These are phyloP conservation scores for Citrus unshiu DNA, from an alignment of 345 rosid species.

Conservation along the genomic window DNA sequence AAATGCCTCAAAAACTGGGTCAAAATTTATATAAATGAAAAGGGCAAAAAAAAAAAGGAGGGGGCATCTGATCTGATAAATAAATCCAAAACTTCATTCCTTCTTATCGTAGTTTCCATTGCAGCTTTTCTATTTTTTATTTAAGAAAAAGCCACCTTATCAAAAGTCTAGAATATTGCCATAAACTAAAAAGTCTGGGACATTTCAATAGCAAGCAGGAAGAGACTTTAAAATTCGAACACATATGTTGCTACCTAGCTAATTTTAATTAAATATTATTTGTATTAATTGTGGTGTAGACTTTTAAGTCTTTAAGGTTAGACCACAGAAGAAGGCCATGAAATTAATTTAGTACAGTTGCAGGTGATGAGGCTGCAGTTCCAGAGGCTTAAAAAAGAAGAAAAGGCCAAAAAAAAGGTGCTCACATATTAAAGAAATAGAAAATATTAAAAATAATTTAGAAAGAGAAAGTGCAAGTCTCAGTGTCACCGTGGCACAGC, in stretches of 20 bases:
- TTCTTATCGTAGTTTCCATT: background rate
- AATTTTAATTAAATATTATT: background rate
- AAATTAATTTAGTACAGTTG: background rate
- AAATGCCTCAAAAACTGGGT: background rate
- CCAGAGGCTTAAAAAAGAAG: background rate
- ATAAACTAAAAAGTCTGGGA: background rate
- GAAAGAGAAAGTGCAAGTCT: too few relatives aligned
- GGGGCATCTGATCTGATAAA: background rate
- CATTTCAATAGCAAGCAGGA: background rate
- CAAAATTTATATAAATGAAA: background rate
- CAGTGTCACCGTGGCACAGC: slow-evolving; percentile 7
- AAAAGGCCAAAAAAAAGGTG: background rate
- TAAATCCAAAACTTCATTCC: too few relatives aligned
- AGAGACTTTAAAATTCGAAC: background rate
- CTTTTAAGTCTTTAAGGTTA: background rate
- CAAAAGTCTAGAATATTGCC: background rate
- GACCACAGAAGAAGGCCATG: background rate
- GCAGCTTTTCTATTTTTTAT: background rate
- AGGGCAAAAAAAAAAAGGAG: background rate
- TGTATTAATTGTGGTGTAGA: background rate
- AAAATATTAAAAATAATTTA: background rate
- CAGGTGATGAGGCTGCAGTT: background rate
- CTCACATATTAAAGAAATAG: background rate
- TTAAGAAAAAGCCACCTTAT: background rate
- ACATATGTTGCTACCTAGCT: background rate